Conservation (phyloP, 2,329 filamentous ascomycete genomes). For the Scedosporium apiospermum region DNA sequence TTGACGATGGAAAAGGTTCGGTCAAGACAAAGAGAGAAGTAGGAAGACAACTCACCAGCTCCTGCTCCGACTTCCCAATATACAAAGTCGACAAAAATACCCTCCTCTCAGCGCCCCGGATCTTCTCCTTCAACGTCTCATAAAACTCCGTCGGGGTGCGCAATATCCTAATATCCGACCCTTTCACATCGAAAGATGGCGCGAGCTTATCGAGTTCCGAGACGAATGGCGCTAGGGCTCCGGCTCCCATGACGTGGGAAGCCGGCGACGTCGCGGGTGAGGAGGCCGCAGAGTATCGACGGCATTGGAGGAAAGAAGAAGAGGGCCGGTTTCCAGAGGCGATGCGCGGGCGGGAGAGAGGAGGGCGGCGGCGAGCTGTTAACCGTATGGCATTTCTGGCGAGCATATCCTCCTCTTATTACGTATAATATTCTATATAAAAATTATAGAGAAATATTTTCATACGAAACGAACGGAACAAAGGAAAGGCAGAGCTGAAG, state of each 20-base stretch:
- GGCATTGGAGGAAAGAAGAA: neutral
- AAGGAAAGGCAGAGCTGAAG: neutral
- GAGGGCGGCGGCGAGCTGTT: neutral
- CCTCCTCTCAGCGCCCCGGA: slow-evolving; percentile 64
- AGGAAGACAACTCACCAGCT: slow-evolving; percentile 48
- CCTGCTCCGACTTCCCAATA: slow-evolving; percentile 86
- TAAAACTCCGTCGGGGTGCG: slow-evolving; percentile 84
- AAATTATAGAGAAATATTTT: neutral
- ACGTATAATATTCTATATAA: neutral
- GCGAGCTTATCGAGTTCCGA: slow-evolving; percentile 78
- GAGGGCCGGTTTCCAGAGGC: neutral
- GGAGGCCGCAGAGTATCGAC: slow-evolving; percentile 3
- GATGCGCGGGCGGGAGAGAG: neutral
- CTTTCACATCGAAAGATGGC: slow-evolving; percentile 79
- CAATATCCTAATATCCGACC: slow-evolving; percentile 71
- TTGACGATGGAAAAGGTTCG: neutral
- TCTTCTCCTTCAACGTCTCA: slow-evolving; percentile 79
- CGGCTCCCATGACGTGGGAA: slow-evolving; percentile 19
- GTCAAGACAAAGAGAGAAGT: slow-evolving; percentile 9
- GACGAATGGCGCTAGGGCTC: slow-evolving; percentile 44
- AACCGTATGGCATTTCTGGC: slow-evolving; percentile 3
- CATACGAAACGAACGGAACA: neutral
- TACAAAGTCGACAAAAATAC: slow-evolving; percentile 96
- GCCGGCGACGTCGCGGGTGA: slow-evolving; percentile 14
- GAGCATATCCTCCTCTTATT: slow-evolving; percentile 3